phyloP scores from a whole-genome alignment of 106 monocot genomes.

The Vanilla planifolia region DNA sequence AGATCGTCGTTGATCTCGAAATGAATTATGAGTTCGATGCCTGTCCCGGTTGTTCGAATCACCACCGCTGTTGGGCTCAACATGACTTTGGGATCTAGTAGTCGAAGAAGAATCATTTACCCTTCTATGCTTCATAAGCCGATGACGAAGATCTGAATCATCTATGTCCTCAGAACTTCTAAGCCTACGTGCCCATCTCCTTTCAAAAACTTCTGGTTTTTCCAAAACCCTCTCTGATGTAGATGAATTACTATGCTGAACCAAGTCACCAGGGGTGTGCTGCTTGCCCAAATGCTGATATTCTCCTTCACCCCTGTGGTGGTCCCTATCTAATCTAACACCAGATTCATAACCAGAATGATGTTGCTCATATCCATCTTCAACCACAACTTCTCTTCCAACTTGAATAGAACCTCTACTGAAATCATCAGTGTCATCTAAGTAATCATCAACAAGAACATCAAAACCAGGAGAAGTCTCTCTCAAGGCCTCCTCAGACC shows the following conservation, averaged over 20 bases:
- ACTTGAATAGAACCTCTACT: conserved; percentile 13
- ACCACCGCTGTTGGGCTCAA: conserved; percentile 13
- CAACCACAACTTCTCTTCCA: conserved; percentile 8
- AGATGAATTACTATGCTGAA: conserved; percentile 23
- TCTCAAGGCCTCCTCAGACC: conserved; percentile 44
- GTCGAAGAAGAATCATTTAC: conserved; percentile 35
- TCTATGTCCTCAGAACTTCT: conserved; percentile 20
- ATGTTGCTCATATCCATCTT: conserved; percentile 30
- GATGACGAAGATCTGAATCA: conserved; percentile 63
- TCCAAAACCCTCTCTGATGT: conserved; percentile 28
- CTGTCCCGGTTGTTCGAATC: conserved; percentile 27
- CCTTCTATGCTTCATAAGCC: conserved; percentile 62
- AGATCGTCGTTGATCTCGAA: conserved; percentile 11
- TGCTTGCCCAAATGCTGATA: conserved; percentile 22
- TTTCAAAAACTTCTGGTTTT: conserved; percentile 19
- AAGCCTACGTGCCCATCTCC: conserved; percentile 13
- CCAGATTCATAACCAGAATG: conserved; percentile 23
- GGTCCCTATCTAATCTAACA: conserved; percentile 33
- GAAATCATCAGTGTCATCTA: conserved; percentile 31
- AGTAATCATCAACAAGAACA: conserved; percentile 29
- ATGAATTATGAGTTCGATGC: conserved; percentile 1
- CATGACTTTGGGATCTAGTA: conserved; percentile 21
- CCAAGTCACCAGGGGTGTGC: conserved; percentile 15
- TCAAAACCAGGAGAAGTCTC: conserved; percentile 82
- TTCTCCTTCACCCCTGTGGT: conserved; percentile 22